A percentile compares a stretch with the other conserved stretches of the same genome.
phyloP scores from a whole-genome alignment of 1,284 basidiomycete genomes.

The Naganishia liquefaciens region DNA sequence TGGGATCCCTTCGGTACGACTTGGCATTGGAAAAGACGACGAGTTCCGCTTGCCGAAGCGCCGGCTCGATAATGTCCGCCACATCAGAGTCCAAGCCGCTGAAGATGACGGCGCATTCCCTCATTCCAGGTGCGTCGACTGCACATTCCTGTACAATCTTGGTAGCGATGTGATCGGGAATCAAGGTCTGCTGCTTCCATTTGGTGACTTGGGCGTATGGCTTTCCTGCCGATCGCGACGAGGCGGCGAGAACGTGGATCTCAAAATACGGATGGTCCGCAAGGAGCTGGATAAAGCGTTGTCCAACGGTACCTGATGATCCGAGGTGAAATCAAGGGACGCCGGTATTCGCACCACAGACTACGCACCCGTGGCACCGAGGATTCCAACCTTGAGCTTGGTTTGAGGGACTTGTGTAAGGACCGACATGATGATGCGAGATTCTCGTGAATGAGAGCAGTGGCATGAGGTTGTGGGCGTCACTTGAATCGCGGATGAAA shows the following conservation, averaged over 20 bases:
- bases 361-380: slow-evolving; percentile 82
- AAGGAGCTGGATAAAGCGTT: slow-evolving; percentile 87
- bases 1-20: slow-evolving; percentile 88
- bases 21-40: slow-evolving; percentile 98
- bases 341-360: not conserved
- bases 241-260: slow-evolving; percentile 85
- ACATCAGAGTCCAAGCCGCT: slow-evolving; percentile 93
- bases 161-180: slow-evolving; percentile 69
- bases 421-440: slow-evolving; percentile 30
- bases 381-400: slow-evolving; percentile 80
- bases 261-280: slow-evolving; percentile 87
- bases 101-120: slow-evolving; percentile 84
- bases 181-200: slow-evolving; percentile 86
- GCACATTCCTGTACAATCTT: slow-evolving; percentile 77
- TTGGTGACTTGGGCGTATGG: slow-evolving; percentile 72
- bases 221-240: slow-evolving; percentile 83
- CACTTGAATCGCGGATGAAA: not conserved
- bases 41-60: slow-evolving; percentile 83
- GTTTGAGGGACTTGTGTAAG: slow-evolving; percentile 30
- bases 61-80: slow-evolving; percentile 89
- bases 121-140: slow-evolving; percentile 66
- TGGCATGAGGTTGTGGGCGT: too few species aligned
- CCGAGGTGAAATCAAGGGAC: not conserved
- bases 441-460: not conserved
- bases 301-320: slow-evolving; percentile 71